These are phyloP conservation scores for Glycine latifolia DNA, from an alignment of 306 rosid species.

Conservation along the genomic window DNA sequence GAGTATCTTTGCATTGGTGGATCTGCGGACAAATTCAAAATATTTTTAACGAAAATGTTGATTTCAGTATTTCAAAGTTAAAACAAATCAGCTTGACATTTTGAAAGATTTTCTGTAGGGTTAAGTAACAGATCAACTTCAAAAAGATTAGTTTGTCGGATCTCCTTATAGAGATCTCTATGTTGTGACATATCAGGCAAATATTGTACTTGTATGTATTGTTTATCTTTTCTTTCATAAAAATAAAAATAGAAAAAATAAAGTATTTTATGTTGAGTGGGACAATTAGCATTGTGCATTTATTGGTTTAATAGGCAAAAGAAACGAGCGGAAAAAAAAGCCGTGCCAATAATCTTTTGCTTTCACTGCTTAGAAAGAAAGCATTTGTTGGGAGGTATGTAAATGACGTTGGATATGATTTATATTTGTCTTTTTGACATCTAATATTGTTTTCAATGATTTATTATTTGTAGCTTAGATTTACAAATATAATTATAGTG, in stretches of 20 bases:
- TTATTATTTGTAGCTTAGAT: too few species aligned
- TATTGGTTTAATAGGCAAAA: slow-evolving; percentile 2
- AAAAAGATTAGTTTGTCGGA: background rate
- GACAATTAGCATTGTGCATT: slow-evolving; percentile 29
- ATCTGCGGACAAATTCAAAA: background rate
- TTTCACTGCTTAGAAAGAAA: slow-evolving; percentile 44
- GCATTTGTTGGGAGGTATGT: slow-evolving; percentile 18
- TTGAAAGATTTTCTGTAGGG: background rate
- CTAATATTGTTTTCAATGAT: too few species aligned
- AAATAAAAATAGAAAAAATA: too few species aligned
- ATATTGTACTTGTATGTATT: background rate
- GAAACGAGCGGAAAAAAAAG: background rate
- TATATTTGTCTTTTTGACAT: too few species aligned
- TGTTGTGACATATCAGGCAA: background rate
- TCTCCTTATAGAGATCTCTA: background rate
- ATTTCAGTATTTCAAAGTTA: background rate
- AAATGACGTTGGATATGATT: too few species aligned
- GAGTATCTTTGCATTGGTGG: background rate
- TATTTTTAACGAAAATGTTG: background rate
- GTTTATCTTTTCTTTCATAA: too few species aligned
- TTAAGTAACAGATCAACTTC: slow-evolving; percentile 19
- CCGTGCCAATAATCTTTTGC: slow-evolving; percentile 31
- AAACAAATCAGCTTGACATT: slow-evolving; percentile 2
- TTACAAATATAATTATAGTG: too few species aligned
- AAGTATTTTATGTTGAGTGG: slow-evolving; percentile 12